Evolutionary conservation across 176 grass and related monocot species (phyloP).

Genomic region (Carex kokanica): DNA sequence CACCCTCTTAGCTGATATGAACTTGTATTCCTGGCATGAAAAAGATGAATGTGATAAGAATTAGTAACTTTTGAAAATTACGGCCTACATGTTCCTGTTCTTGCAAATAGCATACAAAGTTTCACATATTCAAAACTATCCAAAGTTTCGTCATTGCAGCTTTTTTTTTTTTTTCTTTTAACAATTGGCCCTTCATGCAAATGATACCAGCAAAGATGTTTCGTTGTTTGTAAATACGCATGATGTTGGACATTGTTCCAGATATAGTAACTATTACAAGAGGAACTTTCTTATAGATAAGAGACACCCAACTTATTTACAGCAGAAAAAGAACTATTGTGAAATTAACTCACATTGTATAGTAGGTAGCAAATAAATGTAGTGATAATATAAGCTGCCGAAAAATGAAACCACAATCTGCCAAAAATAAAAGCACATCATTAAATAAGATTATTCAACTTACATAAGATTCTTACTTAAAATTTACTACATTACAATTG

Average conservation of each 20-base stretch:
- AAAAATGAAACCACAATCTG: slow-evolving; percentile 99
- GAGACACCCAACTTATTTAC: not conserved
- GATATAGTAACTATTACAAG: not conserved
- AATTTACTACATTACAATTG: not conserved
- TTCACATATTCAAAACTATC: not conserved
- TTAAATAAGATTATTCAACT: slow-evolving; percentile 18
- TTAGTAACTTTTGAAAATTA: slow-evolving; percentile 5
- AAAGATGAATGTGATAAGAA: not conserved
- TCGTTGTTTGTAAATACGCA: not conserved
- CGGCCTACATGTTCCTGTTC: not conserved
- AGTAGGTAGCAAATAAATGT: slow-evolving; percentile 77
- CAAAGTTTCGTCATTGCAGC: not conserved
- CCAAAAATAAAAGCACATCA: slow-evolving; percentile 16
- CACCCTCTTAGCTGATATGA: slow-evolving; percentile 73
- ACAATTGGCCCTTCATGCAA: not conserved
- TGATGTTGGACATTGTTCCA: not conserved
- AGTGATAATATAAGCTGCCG: slow-evolving; percentile 76
- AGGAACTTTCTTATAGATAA: not conserved
- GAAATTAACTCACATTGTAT: slow-evolving; percentile 66
- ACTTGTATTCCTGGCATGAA: slow-evolving; percentile 75
- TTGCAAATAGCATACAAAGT: slow-evolving; percentile 25
- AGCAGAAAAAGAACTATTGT: not conserved
- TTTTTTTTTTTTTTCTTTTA: slow-evolving; percentile 6
- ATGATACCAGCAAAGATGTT: not conserved
- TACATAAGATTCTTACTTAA: not conserved